These are phyloP conservation scores for Fusarium penzigii DNA, from an alignment of 2,329 filamentous ascomycete genomes.

Conservation along the genomic window DNA sequence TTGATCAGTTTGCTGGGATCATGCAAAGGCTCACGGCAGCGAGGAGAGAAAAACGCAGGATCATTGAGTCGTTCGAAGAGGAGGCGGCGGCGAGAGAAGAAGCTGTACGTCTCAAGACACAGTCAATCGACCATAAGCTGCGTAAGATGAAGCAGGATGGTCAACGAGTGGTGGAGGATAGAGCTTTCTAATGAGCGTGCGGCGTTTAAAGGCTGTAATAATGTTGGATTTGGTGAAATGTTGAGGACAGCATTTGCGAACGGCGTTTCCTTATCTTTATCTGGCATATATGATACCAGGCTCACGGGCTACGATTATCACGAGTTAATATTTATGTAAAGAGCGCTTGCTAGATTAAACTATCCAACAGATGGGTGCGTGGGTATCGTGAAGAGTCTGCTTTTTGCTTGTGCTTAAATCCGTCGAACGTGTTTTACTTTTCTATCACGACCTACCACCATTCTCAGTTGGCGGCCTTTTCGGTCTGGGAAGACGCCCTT, in stretches of 20 bases:
- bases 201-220: constrained; percentile 8
- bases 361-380: constrained; percentile 16
- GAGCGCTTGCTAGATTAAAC: constrained; percentile 17
- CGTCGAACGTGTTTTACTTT: constrained; percentile 57
- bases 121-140: constrained; percentile 57
- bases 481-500: constrained; percentile 54
- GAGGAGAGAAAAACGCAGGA: constrained; percentile 50
- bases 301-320: constrained; percentile 21
- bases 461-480: constrained; percentile 57
- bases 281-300: constrained; percentile 7
- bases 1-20: constrained; percentile 53
- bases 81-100: constrained; percentile 58
- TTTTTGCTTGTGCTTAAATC: constrained; percentile 36
- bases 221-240: neutral
- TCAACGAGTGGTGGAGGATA: constrained; percentile 54
- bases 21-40: constrained; percentile 50
- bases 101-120: constrained; percentile 52
- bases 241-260: constrained; percentile 6
- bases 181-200: neutral
- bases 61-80: constrained; percentile 53
- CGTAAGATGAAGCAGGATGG: constrained; percentile 58
- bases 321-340: constrained; percentile 1
- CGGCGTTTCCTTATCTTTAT: constrained; percentile 10
- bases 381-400: constrained; percentile 1
- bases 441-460: constrained; percentile 62